A percentile compares a stretch with the other conserved stretches of the same genome.
These are phyloP conservation scores for Euptelea pleiosperma DNA, from an alignment of 164 flowering plant genomes.

Conservation along the genomic window DNA sequence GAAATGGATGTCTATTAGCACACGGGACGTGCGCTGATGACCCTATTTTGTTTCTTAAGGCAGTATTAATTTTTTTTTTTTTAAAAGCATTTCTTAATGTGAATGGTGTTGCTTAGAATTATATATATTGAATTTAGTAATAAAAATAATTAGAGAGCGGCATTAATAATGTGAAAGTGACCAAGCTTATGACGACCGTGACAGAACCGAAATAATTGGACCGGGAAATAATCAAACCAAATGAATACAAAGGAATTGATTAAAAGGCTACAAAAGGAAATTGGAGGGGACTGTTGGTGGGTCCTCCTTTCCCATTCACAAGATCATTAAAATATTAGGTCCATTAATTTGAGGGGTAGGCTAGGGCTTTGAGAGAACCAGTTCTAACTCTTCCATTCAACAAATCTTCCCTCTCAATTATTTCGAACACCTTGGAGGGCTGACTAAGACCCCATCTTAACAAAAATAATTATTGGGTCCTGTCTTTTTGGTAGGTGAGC, in stretches of 20 bases:
- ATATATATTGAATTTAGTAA: no score
- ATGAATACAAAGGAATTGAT: background rate
- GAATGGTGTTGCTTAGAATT: no score
- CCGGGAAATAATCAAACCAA: background rate
- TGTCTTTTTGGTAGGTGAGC: no score
- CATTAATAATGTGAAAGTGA: conserved; percentile 9
- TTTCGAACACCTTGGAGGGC: no score
- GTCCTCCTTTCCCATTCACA: conserved; percentile 3
- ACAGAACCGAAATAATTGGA: conserved; percentile 3
- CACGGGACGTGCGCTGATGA: no score
- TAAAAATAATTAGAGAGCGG: background rate
- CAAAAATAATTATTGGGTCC: background rate
- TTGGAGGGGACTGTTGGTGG: background rate
- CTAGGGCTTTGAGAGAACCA: conserved; percentile 10
- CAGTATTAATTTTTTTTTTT: no score
- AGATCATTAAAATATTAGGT: background rate
- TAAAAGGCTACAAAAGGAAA: conserved; percentile 6
- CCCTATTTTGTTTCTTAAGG: no score
- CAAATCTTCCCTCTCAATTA: conserved; percentile 16
- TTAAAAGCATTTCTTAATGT: no score
- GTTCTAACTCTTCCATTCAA: conserved; percentile 12
- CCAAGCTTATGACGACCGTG: conserved; percentile 1
- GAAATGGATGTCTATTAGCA: no score
- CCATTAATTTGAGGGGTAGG: background rate
- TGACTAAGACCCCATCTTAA: no score